Percentiles rank a stretch among this genome's conserved stretches.
Conservation (phyloP, 148 eudicot species). For the Rhododendron henanense region DNA sequence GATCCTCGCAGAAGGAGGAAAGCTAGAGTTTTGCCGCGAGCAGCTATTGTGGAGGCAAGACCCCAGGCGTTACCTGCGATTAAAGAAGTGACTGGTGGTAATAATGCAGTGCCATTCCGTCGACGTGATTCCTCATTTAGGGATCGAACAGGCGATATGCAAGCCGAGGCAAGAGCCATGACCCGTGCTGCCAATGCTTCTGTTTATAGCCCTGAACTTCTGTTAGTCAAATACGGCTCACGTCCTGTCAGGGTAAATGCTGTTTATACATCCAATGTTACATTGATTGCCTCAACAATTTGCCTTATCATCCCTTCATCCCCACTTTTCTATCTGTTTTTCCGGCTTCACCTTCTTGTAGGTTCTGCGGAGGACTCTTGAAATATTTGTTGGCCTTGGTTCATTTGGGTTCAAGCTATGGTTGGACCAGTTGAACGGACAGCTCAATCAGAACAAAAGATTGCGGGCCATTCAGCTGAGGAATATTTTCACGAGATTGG, state of each 20-base stretch:
- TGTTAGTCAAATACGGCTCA: slow-evolving; percentile 57
- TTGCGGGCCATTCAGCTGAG: slow-evolving; percentile 64
- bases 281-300: not conserved
- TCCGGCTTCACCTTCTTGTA: slow-evolving; percentile 13
- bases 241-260: slow-evolving; percentile 71
- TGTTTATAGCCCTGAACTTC: slow-evolving; percentile 66
- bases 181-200: slow-evolving; percentile 71
- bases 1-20: not conserved
- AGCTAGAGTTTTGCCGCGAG: slow-evolving; percentile 2
- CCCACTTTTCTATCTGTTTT: not conserved
- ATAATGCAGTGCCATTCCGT: slow-evolving; percentile 11
- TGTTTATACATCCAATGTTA: not conserved
- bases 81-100: slow-evolving; percentile 4
- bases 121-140: slow-evolving; percentile 23
- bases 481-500: slow-evolving; percentile 65
- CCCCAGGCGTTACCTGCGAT: slow-evolving; percentile 7
- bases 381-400: slow-evolving; percentile 68
- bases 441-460: slow-evolving; percentile 55
- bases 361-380: slow-evolving; percentile 67
- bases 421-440: slow-evolving; percentile 66
- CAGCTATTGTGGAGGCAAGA: slow-evolving; percentile 22
- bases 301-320: not conserved
- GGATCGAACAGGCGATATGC: slow-evolving; percentile 80
- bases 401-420: slow-evolving; percentile 72
- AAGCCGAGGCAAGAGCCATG: slow-evolving; percentile 93